Evolutionary conservation across 345 rosid genomes (phyloP), one percentile per base, ranked within the genome.

Genomic region (Camelina neglecta): DNA sequence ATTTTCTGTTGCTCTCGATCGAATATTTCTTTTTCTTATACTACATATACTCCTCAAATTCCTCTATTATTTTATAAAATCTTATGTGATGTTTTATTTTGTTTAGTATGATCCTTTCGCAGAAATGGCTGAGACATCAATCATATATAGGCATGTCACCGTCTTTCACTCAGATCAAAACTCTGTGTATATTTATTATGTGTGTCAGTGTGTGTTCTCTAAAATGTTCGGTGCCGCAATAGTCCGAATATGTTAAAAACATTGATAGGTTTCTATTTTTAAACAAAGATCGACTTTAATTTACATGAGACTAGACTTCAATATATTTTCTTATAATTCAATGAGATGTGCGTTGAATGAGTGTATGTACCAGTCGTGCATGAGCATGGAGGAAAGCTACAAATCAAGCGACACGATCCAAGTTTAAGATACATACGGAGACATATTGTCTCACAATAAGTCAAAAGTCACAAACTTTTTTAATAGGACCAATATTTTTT

Each of bases 341-440:
- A 35, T 35, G 38, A 35, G 38, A 23, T 4, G 48, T 75, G 74
- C 54, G 36, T 35, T 59, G 66, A 75, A 67, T 41, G 35, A 50
- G 26, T 15, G 41, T 15, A 67, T 44, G 54, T 1, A 67, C 45
- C 55, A 7, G 69, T 54, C 81, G 74, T 78, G 78, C 71, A 61
- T 60, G 71, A 72, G 77, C 71, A 78, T 78, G 78, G 74, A 67
- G 65, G 74, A 78, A 73, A 67, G 24, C 66, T 60, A 78, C 78
- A 78, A 73, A 72, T 73, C 71, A 16, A 56, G 57, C 76, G 74
- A 79, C 81, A 79, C 20, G 54, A 79, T 78, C 78, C 74, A 73
- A 61, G 47, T 60, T 67, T 60, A 67, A 44, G 78, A 73, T 67
- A 38, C 68, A 60, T 16, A 72, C 23, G 69, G 69, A 65, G 69